These are phyloP conservation scores for Pachysandra terminalis DNA, from an alignment of 164 flowering plant genomes.

Conservation along the genomic window DNA sequence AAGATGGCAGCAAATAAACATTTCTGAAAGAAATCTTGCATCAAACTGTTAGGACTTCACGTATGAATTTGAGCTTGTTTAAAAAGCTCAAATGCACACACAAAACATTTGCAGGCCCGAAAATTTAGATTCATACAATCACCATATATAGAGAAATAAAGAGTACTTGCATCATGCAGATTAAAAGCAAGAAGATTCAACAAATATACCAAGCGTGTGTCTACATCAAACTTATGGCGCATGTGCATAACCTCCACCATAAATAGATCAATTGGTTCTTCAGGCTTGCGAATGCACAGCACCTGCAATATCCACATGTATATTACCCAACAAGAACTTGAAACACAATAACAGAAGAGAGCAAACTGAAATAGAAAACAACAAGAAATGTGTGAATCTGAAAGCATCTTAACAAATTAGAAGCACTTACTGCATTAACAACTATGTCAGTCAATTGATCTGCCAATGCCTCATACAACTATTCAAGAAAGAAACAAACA, in stretches of 20 bases:
- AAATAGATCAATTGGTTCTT: slow-evolving; percentile 85
- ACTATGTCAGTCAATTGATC: slow-evolving; percentile 97
- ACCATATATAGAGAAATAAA: neutral
- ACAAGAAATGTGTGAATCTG: neutral
- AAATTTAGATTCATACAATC: neutral
- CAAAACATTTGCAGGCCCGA: too few species aligned
- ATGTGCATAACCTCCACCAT: slow-evolving; percentile 99
- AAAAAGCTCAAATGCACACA: too few species aligned
- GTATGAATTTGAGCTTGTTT: too few species aligned
- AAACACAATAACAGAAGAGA: too few species aligned
- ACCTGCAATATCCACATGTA: slow-evolving; percentile 43
- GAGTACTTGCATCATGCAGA: neutral
- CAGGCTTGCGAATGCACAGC: slow-evolving; percentile 90
- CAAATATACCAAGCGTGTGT: slow-evolving; percentile 80
- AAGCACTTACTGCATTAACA: slow-evolving; percentile 71
- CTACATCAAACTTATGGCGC: slow-evolving; percentile 99
- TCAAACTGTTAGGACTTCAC: too few species aligned
- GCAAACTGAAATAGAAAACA: neutral
- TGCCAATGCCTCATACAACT: slow-evolving; percentile 91
- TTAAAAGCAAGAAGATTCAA: neutral
- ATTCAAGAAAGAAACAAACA: slow-evolving; percentile 13
- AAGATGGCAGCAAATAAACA: too few species aligned
- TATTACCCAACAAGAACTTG: neutral
- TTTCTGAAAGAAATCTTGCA: too few species aligned
- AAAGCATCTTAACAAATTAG: neutral